Conservation (phyloP, 73 alveolate species). For the Stentor roeselii region DNA sequence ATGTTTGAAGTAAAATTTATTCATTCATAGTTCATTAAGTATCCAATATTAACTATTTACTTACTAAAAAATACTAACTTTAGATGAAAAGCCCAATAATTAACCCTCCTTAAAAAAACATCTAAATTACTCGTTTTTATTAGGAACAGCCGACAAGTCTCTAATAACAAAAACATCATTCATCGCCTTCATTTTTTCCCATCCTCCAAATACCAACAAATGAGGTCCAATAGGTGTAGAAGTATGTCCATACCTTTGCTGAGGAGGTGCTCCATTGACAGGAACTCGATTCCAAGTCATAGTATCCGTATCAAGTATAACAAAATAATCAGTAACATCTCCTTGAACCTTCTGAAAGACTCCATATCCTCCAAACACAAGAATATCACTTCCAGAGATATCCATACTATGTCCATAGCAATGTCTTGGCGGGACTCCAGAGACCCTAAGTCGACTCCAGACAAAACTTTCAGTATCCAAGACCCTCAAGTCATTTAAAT, state of each 20-base stretch:
- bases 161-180: constrained; percentile 87
- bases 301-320: constrained; percentile 89
- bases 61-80: too few species aligned
- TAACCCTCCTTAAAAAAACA: too few species aligned
- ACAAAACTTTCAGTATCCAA: constrained; percentile 92
- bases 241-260: constrained; percentile 96
- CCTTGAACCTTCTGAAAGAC: constrained; percentile 70
- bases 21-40: too few species aligned
- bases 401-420: constrained; percentile 93
- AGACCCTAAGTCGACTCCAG: constrained; percentile 95
- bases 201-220: constrained; percentile 95
- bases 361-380: constrained; percentile 98
- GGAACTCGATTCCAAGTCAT: constrained; percentile 81
- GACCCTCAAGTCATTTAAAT: constrained; percentile 94
- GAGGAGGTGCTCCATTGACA: constrained; percentile 94
- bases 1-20: too few species aligned
- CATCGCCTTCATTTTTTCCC: constrained; percentile 90
- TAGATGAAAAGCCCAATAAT: too few species aligned
- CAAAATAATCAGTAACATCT: constrained; percentile 88
- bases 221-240: constrained; percentile 98
- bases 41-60: too few species aligned
- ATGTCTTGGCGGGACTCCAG: constrained; percentile 97
- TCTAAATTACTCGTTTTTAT: neutral
- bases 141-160: constrained; percentile 50
- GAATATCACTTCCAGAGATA: constrained; percentile 90